Conservation (phyloP, 2,329 filamentous ascomycete species). For the Fusarium gaditjirri region DNA sequence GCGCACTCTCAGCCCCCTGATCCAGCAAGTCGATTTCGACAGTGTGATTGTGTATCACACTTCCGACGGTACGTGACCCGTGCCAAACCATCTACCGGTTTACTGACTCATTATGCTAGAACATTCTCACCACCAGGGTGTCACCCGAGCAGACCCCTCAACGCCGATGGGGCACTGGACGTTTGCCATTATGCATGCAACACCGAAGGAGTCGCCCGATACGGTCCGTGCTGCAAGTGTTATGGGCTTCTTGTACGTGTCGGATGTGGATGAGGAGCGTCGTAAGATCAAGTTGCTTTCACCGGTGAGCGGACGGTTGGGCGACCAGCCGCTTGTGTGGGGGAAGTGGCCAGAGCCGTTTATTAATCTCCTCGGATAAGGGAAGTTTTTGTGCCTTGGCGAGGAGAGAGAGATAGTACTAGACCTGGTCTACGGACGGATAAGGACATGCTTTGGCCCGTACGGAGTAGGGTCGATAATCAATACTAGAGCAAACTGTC, state of each 20-base stretch:
- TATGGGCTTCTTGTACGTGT: conserved; percentile 93
- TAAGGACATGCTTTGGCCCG: not conserved
- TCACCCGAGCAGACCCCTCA: conserved; percentile 73
- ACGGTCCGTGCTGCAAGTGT: conserved; percentile 83
- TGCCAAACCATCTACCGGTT: conserved; percentile 7
- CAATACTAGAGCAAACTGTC: not conserved
- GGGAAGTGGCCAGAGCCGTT: conserved; percentile 88
- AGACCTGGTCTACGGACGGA: not conserved
- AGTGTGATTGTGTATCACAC: conserved; percentile 79
- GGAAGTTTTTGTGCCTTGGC: not conserved
- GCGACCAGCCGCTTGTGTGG: conserved; percentile 82
- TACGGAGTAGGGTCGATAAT: not conserved
- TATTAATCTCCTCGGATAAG: conserved; percentile 74
- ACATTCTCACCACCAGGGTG: conserved; percentile 52
- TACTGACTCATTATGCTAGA: conserved; percentile 37
- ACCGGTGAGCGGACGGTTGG: conserved; percentile 84
- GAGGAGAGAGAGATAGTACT: not conserved
- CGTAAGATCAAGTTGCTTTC: conserved; percentile 83
- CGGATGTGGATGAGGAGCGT: conserved; percentile 88
- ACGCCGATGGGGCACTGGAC: conserved; percentile 81
- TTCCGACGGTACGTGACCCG: conserved; percentile 62
- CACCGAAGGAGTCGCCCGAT: conserved; percentile 73
- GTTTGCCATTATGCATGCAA: conserved; percentile 84
- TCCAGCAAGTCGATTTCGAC: conserved; percentile 83
- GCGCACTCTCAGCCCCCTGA: conserved; percentile 85